A percentile compares a stretch with the other conserved stretches of the same genome.
These are phyloP conservation scores for Saccharomycopsis sp. DNA, from an alignment of 805 yeast genomes.

Conservation along the genomic window DNA sequence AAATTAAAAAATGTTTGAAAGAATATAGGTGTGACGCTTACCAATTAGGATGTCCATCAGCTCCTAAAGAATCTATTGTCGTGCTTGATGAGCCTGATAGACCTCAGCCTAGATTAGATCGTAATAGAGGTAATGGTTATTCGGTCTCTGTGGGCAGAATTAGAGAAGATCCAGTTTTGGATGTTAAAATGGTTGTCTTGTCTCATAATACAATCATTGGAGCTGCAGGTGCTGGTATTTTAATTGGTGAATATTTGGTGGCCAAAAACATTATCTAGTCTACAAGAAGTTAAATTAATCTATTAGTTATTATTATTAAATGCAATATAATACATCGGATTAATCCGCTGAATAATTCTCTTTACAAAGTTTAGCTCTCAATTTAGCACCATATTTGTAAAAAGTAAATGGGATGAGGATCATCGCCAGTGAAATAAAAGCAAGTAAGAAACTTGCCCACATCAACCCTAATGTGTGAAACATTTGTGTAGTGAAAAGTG, in stretches of 20 bases:
- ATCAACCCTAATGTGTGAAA: conserved; percentile 64
- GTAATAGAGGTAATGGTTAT: conserved; percentile 89
- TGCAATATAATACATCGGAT: neutral
- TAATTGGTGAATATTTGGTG: conserved; percentile 84
- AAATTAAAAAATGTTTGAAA: conserved; percentile 61
- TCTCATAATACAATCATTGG: conserved; percentile 97
- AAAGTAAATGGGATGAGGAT: conserved; percentile 64
- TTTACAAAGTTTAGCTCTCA: conserved; percentile 61
- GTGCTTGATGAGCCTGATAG: conserved; percentile 87
- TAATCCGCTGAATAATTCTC: conserved; percentile 45
- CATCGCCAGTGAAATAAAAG: conserved; percentile 74
- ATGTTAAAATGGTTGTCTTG: conserved; percentile 92
- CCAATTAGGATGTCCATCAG: conserved; percentile 76
- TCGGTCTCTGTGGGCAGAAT: conserved; percentile 94
- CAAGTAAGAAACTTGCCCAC: conserved; percentile 78
- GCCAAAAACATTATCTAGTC: conserved; percentile 66
- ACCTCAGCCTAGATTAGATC: conserved; percentile 96
- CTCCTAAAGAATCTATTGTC: conserved; percentile 88
- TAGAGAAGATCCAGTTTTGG: conserved; percentile 89
- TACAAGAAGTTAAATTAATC: neutral
- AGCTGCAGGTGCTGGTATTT: conserved; percentile 97
- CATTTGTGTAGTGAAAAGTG: conserved; percentile 77
- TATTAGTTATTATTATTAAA: no score
- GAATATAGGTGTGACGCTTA: conserved; percentile 81
- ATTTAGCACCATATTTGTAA: conserved; percentile 54